A percentile compares a stretch with the other conserved stretches of the same genome.
phyloP scores from a whole-genome alignment of 768 basidiomycete species.

The Sarcodon aspratus region DNA sequence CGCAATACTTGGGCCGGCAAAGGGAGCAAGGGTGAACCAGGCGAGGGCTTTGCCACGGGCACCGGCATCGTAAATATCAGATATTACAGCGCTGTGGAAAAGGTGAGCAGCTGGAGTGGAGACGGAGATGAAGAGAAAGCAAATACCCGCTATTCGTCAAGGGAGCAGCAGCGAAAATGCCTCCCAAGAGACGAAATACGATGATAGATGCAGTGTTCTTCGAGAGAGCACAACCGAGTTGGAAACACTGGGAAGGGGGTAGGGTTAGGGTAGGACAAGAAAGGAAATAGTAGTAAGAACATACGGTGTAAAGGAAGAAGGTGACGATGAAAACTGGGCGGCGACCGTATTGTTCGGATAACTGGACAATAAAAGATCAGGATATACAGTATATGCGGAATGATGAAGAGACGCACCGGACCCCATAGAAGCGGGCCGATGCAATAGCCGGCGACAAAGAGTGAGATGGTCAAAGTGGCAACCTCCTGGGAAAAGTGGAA shows the following conservation, averaged over 20 bases:
- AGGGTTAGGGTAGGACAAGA: slow-evolving; percentile 15
- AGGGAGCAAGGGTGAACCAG: slow-evolving; percentile 38
- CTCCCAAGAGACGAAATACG: slow-evolving; percentile 53
- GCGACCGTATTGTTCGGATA: slow-evolving; percentile 42
- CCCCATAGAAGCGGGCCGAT: slow-evolving; percentile 47
- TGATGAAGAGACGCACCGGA: slow-evolving; percentile 14
- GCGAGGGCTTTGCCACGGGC: slow-evolving; percentile 52
- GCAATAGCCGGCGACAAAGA: slow-evolving; percentile 52
- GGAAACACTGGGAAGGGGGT: slow-evolving; percentile 24
- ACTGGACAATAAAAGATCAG: slow-evolving; percentile 2
- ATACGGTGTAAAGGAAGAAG: slow-evolving; percentile 43
- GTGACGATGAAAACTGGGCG: slow-evolving; percentile 43
- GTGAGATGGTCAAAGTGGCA: slow-evolving; percentile 38
- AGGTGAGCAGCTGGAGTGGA: background rate
- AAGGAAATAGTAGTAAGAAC: slow-evolving; percentile 3
- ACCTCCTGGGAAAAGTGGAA: slow-evolving; percentile 39
- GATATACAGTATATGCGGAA: background rate
- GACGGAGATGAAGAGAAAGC: no score
- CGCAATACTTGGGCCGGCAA: slow-evolving; percentile 40
- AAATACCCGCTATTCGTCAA: slow-evolving; percentile 50
- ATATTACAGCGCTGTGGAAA: slow-evolving; percentile 26
- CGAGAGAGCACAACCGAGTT: slow-evolving; percentile 47
- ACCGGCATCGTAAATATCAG: slow-evolving; percentile 48
- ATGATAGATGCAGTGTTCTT: slow-evolving; percentile 51
- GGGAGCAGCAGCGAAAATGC: slow-evolving; percentile 53